Base-by-base conservation (phyloP, 208 protist genomes). In the Crithidia bombi region DNA sequence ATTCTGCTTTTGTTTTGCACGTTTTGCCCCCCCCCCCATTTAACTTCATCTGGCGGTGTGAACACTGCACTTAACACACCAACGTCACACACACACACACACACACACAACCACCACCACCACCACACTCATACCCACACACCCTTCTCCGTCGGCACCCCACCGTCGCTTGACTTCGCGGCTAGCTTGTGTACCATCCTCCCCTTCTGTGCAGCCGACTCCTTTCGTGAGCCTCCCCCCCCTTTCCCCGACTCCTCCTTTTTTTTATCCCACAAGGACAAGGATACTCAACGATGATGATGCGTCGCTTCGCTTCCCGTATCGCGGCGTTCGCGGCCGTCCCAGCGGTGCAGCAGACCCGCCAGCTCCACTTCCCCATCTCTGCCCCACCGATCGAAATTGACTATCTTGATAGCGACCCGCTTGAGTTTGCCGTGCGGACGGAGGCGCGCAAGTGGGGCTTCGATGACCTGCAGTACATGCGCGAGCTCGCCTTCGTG, bases 401-500 rank as follows among this genome's bases (percentile, higher is more conserved):
- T 28, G 85, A 91, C 28, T 95, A 95, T 71, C 81, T 95, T 25
- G 87, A 95, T 71, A 82, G 73, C 65, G 90, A 95, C 56, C 90
- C 90, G 58, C 83, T 95, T 23, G 87, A 95, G 86, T 95, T 83
- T 66, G 90, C 90, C 59, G 80, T 95, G 38, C 90, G 87, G 49
- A 91, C 85, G 9, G 90, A 95, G 84, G 90, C 87, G n/a, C 90
- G 90, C 68, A 91, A 88, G 63, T 95, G 82, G 77, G 83, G 87
- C 44, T 95, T 93, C 71, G 90, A 95, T 68, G 90, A 95, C 65
- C 68, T 93, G 75, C 75, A 83, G 54, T 95, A 93, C 79, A 95
- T 91, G 84, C 87, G 90, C 43, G 90, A 95, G 76, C 86, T 95
- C 44, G 86, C 90, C 3, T 95, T 95, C 64, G 90, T 95, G 46